Evolutionary conservation across 768 basidiomycete genomes (phyloP).

Genomic region (Rhizopogon rudus): DNA sequence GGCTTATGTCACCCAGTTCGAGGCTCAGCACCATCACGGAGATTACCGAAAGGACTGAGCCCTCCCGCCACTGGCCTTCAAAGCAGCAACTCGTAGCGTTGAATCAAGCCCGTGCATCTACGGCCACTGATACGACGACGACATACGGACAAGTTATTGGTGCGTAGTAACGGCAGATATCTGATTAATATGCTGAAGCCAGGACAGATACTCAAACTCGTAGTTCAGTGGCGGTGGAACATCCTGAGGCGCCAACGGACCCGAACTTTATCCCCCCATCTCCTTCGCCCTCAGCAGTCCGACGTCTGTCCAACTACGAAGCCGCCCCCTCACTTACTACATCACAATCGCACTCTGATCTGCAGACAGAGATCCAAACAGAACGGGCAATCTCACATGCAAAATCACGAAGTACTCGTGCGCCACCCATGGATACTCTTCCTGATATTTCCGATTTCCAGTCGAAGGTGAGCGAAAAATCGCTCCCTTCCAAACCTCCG

Average conservation of each 20-base stretch:
- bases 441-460: slow-evolving; percentile 52
- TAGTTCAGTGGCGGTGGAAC: background rate
- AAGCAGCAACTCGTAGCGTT: slow-evolving; percentile 34
- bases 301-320: slow-evolving; percentile 53
- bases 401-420: slow-evolving; percentile 37
- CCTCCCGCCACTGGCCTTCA: slow-evolving; percentile 44
- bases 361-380: slow-evolving; percentile 14
- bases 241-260: slow-evolving; percentile 28
- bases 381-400: slow-evolving; percentile 32
- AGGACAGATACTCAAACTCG: slow-evolving; percentile 14
- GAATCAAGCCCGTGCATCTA: slow-evolving; percentile 34
- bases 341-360: slow-evolving; percentile 33
- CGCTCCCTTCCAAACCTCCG: slow-evolving; percentile 18
- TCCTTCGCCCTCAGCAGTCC: slow-evolving; percentile 63
- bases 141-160: slow-evolving; percentile 65
- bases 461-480: slow-evolving; percentile 39
- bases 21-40: slow-evolving; percentile 66
- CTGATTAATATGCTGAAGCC: slow-evolving; percentile 3
- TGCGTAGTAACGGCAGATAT: slow-evolving; percentile 22
- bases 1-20: slow-evolving; percentile 26
- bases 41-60: slow-evolving; percentile 59
- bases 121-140: slow-evolving; percentile 35
- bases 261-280: slow-evolving; percentile 61
- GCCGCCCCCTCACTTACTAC: slow-evolving; percentile 50
- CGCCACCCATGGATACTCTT: slow-evolving; percentile 42